phyloP scores from a whole-genome alignment of 345 rosid genomes.

The Sisymbrium altissimum region DNA sequence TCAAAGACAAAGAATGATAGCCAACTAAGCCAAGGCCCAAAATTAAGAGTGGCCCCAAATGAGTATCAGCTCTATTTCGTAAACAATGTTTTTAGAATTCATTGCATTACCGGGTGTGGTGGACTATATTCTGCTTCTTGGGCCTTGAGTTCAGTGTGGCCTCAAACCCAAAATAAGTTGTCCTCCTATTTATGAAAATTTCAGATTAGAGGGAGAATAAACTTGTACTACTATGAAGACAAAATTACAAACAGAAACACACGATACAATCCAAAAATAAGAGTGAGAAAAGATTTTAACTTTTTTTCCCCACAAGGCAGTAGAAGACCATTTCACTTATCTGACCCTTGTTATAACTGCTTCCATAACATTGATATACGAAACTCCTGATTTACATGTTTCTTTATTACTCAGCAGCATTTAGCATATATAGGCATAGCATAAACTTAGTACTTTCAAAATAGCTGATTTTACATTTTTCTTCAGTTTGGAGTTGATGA shows the following conservation, averaged over 20 bases:
- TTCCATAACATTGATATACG: background rate
- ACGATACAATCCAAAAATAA: background rate
- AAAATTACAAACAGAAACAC: background rate
- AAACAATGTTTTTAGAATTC: background rate
- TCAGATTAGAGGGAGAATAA: background rate
- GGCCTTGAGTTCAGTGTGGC: background rate
- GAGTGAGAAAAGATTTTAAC: background rate
- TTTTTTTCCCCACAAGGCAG: background rate
- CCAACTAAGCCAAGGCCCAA: background rate
- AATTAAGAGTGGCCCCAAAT: background rate
- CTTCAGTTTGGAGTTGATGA: slow-evolving; percentile 8
- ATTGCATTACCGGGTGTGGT: background rate
- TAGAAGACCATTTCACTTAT: background rate
- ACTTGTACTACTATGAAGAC: background rate
- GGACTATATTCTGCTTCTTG: background rate
- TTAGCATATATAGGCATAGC: background rate
- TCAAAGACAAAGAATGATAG: background rate
- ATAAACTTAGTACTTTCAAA: background rate
- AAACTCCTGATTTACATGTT: slow-evolving; percentile 21
- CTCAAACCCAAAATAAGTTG: background rate
- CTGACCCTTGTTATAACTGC: background rate
- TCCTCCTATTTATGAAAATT: background rate
- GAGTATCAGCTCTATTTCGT: background rate
- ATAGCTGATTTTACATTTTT: background rate
- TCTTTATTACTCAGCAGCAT: slow-evolving; percentile 11